phyloP scores from a whole-genome alignment of 108 stramenopile species.

The Bacterosira constricta region DNA sequence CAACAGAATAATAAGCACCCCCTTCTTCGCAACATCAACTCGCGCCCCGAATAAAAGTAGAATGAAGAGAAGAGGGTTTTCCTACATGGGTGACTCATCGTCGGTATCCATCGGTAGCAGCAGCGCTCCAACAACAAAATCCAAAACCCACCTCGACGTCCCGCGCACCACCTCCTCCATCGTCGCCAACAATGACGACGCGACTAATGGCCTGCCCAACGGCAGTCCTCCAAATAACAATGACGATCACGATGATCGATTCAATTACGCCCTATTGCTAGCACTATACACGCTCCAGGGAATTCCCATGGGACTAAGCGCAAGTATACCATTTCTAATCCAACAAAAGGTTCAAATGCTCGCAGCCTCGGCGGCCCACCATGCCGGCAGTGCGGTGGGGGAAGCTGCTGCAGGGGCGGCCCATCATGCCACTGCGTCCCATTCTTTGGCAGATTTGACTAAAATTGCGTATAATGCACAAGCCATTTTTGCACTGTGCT shows the following conservation, averaged over 20 bases:
- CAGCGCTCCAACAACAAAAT: slow-evolving; percentile 2
- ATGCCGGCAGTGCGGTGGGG: slow-evolving; percentile 15
- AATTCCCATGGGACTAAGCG: slow-evolving; percentile 97
- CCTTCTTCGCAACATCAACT: neutral
- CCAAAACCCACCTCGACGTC: slow-evolving; percentile 33
- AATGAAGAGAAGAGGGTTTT: slow-evolving; percentile 16
- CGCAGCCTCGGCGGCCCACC: slow-evolving; percentile 46
- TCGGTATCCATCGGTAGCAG: neutral
- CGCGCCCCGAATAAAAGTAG: neutral
- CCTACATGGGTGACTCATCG: slow-evolving; percentile 8
- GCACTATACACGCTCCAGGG: slow-evolving; percentile 98
- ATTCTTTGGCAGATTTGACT: slow-evolving; percentile 50
- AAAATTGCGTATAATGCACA: slow-evolving; percentile 92
- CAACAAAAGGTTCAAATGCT: slow-evolving; percentile 89
- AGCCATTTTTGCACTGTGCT: slow-evolving; percentile 94
- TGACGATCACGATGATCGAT: slow-evolving; percentile 66
- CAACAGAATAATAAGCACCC: no score
- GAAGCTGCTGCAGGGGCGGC: slow-evolving; percentile 41
- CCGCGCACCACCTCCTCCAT: slow-evolving; percentile 31
- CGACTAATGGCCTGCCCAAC: neutral
- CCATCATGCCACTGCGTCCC: slow-evolving; percentile 29
- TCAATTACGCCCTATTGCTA: slow-evolving; percentile 90
- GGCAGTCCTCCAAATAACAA: neutral
- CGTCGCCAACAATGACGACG: neutral
- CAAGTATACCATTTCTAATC: slow-evolving; percentile 96